Percentiles rank a stretch among this genome's conserved stretches.
These are phyloP conservation scores for Penstemon eatonii DNA, from an alignment of 257 asterid species.

Conservation along the genomic window DNA sequence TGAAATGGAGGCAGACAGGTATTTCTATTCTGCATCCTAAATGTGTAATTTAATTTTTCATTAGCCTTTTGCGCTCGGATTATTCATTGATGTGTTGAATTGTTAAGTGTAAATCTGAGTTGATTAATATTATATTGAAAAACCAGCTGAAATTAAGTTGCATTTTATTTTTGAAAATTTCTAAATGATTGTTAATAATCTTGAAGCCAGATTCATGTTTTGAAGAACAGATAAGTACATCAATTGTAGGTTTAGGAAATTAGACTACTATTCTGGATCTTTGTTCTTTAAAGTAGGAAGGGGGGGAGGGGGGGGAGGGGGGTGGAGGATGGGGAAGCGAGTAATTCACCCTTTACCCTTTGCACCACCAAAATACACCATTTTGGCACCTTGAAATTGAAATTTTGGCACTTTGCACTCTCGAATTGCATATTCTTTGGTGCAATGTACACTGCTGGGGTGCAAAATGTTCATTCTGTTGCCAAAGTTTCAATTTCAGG, in stretches of 20 bases:
- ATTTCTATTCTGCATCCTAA: neutral
- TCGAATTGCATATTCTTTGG: too few relatives aligned
- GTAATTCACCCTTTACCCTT: neutral
- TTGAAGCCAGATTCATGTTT: neutral
- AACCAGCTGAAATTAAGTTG: neutral
- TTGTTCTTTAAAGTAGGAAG: neutral
- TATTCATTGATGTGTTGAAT: neutral
- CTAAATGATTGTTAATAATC: too few relatives aligned
- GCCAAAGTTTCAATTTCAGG: too few relatives aligned
- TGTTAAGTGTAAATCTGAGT: neutral
- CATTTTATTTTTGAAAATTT: neutral
- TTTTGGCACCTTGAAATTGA: neutral
- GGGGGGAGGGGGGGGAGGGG: too few relatives aligned
- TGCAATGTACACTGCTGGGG: too few relatives aligned
- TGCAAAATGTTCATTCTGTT: too few relatives aligned
- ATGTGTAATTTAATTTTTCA: neutral
- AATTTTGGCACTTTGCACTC: neutral
- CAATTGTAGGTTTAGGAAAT: neutral
- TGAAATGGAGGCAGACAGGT: constrained; percentile 56
- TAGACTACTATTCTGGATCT: neutral
- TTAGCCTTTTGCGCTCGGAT: neutral
- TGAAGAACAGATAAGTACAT: constrained; percentile 5
- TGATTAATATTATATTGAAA: neutral
- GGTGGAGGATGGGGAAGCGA: too few relatives aligned
- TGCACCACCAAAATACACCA: neutral